These are phyloP conservation scores for Arthrobotrys conoides DNA, from an alignment of 2,329 filamentous ascomycete species.

Conservation along the genomic window DNA sequence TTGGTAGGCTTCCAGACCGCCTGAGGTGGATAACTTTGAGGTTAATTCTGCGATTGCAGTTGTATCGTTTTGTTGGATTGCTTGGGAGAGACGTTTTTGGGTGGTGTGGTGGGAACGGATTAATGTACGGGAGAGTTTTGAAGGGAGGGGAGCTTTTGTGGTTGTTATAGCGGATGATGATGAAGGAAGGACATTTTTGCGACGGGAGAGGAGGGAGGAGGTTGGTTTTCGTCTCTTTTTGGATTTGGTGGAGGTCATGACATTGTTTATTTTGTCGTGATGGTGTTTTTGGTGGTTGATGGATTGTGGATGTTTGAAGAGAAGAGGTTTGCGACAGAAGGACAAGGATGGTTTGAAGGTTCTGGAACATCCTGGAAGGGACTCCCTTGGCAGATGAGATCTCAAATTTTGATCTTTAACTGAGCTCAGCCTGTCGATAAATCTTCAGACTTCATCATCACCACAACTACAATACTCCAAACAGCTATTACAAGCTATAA, in stretches of 20 bases:
- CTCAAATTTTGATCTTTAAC: conserved; percentile 1
- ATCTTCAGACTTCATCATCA: not conserved
- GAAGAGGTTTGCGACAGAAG: not conserved
- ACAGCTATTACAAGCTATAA: not conserved
- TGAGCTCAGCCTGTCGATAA: not conserved
- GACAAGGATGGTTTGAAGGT: conserved; percentile 14
- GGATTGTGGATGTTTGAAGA: not conserved
- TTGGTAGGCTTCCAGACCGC: conserved; percentile 76
- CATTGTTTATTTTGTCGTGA: conserved; percentile 1
- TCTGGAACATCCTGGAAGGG: conserved; percentile 50
- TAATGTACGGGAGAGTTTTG: conserved; percentile 75
- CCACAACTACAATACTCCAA: not conserved
- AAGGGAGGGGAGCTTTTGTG: conserved; percentile 72
- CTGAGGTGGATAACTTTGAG: conserved; percentile 73
- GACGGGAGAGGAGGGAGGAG: conserved; percentile 52
- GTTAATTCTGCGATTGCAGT: conserved; percentile 69
- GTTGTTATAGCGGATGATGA: conserved; percentile 61
- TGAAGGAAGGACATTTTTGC: conserved; percentile 62
- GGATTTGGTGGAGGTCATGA: conserved; percentile 62
- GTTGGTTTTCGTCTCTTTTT: conserved; percentile 56
- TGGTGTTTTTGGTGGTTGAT: conserved; percentile 13
- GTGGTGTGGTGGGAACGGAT: conserved; percentile 78
- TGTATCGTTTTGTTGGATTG: conserved; percentile 72
- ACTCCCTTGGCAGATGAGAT: conserved; percentile 14
- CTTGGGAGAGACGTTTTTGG: conserved; percentile 75